Percentiles rank a stretch among this genome's conserved stretches.
Conservation (phyloP, 2,329 filamentous ascomycete genomes). For the Nothomitra cinnamomea region DNA sequence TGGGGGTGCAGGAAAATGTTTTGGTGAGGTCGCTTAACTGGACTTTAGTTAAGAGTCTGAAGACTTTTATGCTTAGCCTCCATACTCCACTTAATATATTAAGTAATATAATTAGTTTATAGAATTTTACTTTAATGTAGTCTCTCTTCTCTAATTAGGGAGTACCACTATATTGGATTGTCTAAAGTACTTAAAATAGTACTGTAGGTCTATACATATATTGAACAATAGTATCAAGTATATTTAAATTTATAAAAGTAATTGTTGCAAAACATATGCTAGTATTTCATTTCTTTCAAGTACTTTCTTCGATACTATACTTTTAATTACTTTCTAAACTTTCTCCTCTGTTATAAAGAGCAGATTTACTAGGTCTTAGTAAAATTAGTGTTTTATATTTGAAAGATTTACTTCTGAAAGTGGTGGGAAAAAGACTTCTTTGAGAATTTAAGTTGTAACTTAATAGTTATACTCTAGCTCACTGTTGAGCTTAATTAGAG, state of each 20-base stretch:
- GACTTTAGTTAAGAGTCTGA: no score
- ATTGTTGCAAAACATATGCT: not conserved
- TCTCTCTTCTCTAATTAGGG: not conserved
- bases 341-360: no score
- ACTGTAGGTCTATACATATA: not conserved
- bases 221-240: not conserved
- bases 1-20: no score
- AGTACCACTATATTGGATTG: not conserved
- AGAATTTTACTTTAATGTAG: not conserved
- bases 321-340: no score
- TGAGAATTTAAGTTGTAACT: no score
- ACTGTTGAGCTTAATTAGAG: not conserved
- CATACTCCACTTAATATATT: conserved; percentile 9
- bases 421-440: no score
- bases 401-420: no score
- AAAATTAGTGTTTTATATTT: no score
- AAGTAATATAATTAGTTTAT: not conserved
- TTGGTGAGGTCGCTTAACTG: no score
- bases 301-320: not conserved
- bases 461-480: no score
- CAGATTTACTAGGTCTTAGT: no score
- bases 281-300: not conserved
- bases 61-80: no score
- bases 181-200: not conserved
- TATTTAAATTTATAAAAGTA: not conserved